Evolutionary conservation across 192 early-diverging fungal species (phyloP), one percentile per base, ranked within the genome.

Genomic region (Pilaira anomala): DNA sequence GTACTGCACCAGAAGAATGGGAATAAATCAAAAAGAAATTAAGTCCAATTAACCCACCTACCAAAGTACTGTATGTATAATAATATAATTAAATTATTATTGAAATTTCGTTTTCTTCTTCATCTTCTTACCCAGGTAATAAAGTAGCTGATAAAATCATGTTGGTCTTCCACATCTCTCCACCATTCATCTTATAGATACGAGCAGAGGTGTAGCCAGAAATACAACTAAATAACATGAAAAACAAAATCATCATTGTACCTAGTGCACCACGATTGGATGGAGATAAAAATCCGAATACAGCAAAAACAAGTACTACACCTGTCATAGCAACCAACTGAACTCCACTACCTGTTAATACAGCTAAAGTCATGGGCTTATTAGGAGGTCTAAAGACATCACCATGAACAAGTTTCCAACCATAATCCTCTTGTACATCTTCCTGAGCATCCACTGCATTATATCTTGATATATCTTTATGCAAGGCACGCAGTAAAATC

Each of bases 361-460:
- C 90, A 0, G 91, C 77, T 24, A 98, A 76, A 51, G 90, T 75
- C 62, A 88, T 85, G 50, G 86, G 77, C 29, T 87, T 84, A 25
- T 80, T 68, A 3, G 96, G 93, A 22, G 93, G 71, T n/a, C 96
- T 87, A 78, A 98, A 98, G n/a, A 98, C 91, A 74, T 98, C 96
- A 29, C 93, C 93, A 56, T 98, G 96, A 6, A 98, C 91, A 29
- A 93, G 85, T 76, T 97, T 98, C 96, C 96, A 98, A 3, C 96
- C 96, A 85, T 91, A 96, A 61, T 98, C 96, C 60, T 98, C 96
- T 62, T 89, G 88, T 28, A 90, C 75, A 65, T 90, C 86, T 62
- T 92, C 87, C 60, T 84, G 80, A 0, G 80, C 79, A 46, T 84
- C 82, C 30, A 78, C 65, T 14, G 75, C 74, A 63, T 98, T 93